A percentile compares a stretch with the other conserved stretches of the same genome.
phyloP scores from a whole-genome alignment of 2,329 filamentous ascomycete species.

The Diplocarpon mali region DNA sequence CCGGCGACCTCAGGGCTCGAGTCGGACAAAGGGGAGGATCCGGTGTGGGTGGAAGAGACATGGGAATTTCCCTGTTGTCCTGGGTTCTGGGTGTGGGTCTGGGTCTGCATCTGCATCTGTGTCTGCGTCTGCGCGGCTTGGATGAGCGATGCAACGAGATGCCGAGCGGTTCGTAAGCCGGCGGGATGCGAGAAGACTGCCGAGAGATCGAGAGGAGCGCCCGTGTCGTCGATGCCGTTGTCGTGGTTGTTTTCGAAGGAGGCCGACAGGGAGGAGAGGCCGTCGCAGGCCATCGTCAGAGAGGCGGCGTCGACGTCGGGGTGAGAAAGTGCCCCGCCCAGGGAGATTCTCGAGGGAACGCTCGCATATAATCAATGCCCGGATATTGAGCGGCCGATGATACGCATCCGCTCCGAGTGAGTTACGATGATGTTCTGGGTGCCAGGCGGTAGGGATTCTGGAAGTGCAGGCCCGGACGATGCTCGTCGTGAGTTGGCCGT shows the following conservation, averaged over 20 bases:
- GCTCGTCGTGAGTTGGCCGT: too few relatives aligned
- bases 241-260: background rate
- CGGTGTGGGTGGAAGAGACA: conserved; percentile 2
- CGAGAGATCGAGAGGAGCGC: conserved; percentile 8
- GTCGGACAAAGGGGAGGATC: conserved; percentile 1
- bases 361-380: too few relatives aligned
- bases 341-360: background rate
- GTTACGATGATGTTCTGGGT: background rate
- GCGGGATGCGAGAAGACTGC: conserved; percentile 11
- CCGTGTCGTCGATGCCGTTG: conserved; percentile 2
- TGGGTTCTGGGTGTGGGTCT: too few relatives aligned
- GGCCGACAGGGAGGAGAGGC: background rate
- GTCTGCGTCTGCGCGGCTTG: background rate
- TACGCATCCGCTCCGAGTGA: background rate
- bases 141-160: conserved; percentile 5
- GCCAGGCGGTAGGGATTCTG: too few relatives aligned
- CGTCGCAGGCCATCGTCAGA: conserved; percentile 9
- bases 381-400: too few relatives aligned
- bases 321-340: background rate
- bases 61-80: background rate
- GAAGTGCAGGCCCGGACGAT: too few relatives aligned
- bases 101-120: too few relatives aligned
- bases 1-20: conserved; percentile 8
- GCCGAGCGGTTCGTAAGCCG: conserved; percentile 12
- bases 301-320: background rate